Evolutionary conservation across 305 asterid species (phyloP), one percentile per base, ranked within the genome.

Genomic region (Ajuga reptans): DNA sequence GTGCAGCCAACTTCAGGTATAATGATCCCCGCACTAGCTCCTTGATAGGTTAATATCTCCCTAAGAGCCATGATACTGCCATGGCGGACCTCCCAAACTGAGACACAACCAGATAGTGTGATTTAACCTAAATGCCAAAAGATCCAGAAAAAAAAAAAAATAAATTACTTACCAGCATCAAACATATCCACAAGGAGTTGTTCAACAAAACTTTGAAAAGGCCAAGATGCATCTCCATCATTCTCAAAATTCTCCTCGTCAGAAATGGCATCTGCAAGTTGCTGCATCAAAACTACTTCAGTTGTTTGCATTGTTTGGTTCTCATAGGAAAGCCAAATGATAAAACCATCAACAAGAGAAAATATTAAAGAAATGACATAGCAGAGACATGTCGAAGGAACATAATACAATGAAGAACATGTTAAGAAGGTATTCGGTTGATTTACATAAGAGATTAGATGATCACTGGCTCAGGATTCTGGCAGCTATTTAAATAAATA

Each of bases 31-130:
- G 96, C 96, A 81, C 84, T 79, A 76, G 90, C 91, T 77, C 97
- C 97, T 84, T 93, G 99, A 83, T 85, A 85, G 59, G 97, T 85
- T 73, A 91, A 81, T 79, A 91, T 93, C 85, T 93, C 99, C 80
- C 99, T 86, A 67, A 93, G 89, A 74, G 99, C 96, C 99, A 93
- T 93, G 71, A 93, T 83, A 79, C 99, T 89, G 75, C 99, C 99
- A 84, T 93, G 99, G 41, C 99, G 99, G 77, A 93, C 81, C 85
- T 93, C 99, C 99, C 99, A 93, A 75, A 87, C 97, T 93, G 90
- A 61, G 68, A 71, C 17, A 84, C 72, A 70, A 75, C 41, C 60
- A 77, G 56, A 34, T 2, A 18, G 47, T 72, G 77, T 55, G 46
- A 67, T 67, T 50, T 77, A 51, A 46, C 67, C 53, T 50, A 51